These are phyloP conservation scores for Septoria linicola DNA, from an alignment of 2,329 filamentous ascomycete species.

Conservation along the genomic window DNA sequence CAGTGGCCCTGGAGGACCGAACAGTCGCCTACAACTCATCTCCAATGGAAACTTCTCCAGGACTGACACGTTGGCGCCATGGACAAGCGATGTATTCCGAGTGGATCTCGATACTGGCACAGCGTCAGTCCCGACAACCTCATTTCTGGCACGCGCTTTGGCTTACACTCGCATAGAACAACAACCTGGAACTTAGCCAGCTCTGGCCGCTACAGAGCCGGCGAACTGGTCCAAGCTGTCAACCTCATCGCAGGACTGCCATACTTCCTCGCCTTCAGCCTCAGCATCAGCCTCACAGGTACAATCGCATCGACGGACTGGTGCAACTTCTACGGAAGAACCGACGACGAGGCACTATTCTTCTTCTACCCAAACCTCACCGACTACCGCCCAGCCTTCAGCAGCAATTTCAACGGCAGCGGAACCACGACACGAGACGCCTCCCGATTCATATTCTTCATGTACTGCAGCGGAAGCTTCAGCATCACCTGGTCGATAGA, in stretches of 20 bases:
- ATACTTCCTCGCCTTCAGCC: slow-evolving; percentile 1
- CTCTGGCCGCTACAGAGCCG: not conserved
- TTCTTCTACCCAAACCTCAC: slow-evolving; percentile 2
- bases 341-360: slow-evolving; percentile 2
- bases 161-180: not conserved
- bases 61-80: not conserved
- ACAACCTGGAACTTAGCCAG: not conserved
- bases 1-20: not conserved
- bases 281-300: not conserved
- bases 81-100: slow-evolving; percentile 2
- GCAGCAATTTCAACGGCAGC: slow-evolving; percentile 6
- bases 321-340: slow-evolving; percentile 5
- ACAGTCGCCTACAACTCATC: not conserved
- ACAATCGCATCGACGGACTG: not conserved
- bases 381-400: not conserved
- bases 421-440: slow-evolving; percentile 3
- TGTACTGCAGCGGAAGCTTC: slow-evolving; percentile 5
- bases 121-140: not conserved
- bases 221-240: slow-evolving; percentile 1
- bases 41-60: slow-evolving; percentile 1
- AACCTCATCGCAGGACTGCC: not conserved
- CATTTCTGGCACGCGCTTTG: not conserved
- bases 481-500: slow-evolving; percentile 7
- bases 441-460: slow-evolving; percentile 6
- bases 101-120: not conserved